Evolutionary conservation across 1,139 yeast species (phyloP).

Genomic region (Kodamaea derodonti): DNA sequence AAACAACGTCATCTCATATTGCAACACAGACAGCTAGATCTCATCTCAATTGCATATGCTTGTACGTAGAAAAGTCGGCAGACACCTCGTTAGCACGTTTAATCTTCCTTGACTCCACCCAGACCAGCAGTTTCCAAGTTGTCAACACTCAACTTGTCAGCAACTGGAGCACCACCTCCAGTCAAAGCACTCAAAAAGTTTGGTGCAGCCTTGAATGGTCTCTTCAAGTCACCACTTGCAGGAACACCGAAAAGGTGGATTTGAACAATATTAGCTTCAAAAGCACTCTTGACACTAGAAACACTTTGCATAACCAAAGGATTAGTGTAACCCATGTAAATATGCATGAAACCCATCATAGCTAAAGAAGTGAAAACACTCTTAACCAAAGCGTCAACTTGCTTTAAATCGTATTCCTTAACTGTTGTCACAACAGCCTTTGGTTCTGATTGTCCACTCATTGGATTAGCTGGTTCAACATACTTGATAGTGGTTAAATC

Average conservation of each 20-base stretch:
- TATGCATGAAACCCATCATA: conserved; percentile 98
- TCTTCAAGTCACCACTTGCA: conserved; percentile 87
- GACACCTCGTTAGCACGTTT: no score
- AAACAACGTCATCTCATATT: no score
- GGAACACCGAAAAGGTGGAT: conserved; percentile 83
- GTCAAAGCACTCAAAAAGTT: conserved; percentile 71
- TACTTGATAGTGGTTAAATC: conserved; percentile 90
- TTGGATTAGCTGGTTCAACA: conserved; percentile 79
- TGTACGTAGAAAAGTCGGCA: no score
- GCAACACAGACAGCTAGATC: no score
- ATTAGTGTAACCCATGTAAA: conserved; percentile 96
- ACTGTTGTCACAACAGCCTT: conserved; percentile 84
- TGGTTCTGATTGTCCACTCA: conserved; percentile 71
- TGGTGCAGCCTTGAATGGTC: conserved; percentile 93
- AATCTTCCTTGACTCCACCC: conserved; percentile 92
- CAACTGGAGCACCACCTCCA: conserved; percentile 51
- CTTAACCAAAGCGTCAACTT: conserved; percentile 74
- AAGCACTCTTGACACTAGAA: conserved; percentile 83
- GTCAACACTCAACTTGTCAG: conserved; percentile 84
- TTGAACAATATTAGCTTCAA: conserved; percentile 88
- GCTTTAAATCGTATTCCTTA: conserved; percentile 89
- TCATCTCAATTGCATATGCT: no score
- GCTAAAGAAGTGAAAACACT: conserved; percentile 86
- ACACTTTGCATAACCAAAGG: conserved; percentile 95
- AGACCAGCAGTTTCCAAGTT: conserved; percentile 81